Conservation (phyloP, 768 basidiomycete species). For the Amanita polypyramis region DNA sequence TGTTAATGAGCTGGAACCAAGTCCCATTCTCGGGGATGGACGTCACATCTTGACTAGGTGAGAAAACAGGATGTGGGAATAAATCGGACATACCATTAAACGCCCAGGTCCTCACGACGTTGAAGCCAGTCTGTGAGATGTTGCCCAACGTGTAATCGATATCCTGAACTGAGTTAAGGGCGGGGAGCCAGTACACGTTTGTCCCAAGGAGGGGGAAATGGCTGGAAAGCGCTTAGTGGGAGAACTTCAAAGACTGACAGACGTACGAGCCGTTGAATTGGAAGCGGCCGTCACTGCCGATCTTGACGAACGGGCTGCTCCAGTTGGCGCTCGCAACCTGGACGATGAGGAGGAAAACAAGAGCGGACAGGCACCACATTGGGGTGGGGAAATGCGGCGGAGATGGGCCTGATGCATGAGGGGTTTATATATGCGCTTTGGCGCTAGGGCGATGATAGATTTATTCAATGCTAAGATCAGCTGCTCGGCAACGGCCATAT, state of each 20-base stretch:
- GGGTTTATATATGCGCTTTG: not conserved
- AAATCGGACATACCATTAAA: constrained; percentile 43
- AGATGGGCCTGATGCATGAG: constrained; percentile 9
- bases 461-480: too few species aligned
- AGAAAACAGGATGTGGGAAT: not conserved
- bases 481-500: too few species aligned
- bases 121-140: constrained; percentile 45
- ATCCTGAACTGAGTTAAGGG: constrained; percentile 42
- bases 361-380: constrained; percentile 25
- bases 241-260: not conserved
- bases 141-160: constrained; percentile 47
- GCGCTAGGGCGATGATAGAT: not conserved
- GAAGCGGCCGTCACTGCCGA: constrained; percentile 31
- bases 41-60: constrained; percentile 30
- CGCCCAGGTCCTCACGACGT: constrained; percentile 58
- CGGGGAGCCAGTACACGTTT: constrained; percentile 57
- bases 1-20: constrained; percentile 51
- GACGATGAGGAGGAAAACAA: constrained; percentile 11
- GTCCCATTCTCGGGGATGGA: constrained; percentile 44
- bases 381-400: constrained; percentile 13
- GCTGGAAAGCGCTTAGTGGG: constrained; percentile 11
- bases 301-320: constrained; percentile 31
- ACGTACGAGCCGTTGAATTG: constrained; percentile 43
- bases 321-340: constrained; percentile 4
- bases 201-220: constrained; percentile 31